phyloP scores from a whole-genome alignment of 495 filamentous ascomycete genomes.

The Ascodesmis nigricans region DNA sequence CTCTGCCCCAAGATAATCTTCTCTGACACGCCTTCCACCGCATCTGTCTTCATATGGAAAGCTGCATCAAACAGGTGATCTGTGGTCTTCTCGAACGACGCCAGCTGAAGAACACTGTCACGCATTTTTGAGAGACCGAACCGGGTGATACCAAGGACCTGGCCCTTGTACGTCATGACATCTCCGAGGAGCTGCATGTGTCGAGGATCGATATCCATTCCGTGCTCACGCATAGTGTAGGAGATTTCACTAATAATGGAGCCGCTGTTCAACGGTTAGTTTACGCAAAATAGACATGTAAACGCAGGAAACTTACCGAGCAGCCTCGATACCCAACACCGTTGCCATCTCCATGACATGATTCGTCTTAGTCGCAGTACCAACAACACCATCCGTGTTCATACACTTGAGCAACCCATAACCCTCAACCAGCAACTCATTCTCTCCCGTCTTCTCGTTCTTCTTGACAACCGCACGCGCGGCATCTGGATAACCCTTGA shows the following conservation, averaged over 20 bases:
- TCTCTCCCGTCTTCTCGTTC: constrained; percentile 34
- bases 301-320: constrained; percentile 22
- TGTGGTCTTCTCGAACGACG: constrained; percentile 94
- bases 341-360: constrained; percentile 73
- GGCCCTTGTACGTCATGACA: constrained; percentile 97
- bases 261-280: constrained; percentile 5
- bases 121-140: constrained; percentile 96
- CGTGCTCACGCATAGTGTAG: constrained; percentile 20
- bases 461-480: constrained; percentile 70
- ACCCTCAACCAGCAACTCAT: constrained; percentile 68
- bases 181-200: constrained; percentile 98
- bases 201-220: constrained; percentile 88
- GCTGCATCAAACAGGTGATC: constrained; percentile 96
- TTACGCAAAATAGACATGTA: not conserved
- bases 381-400: constrained; percentile 71
- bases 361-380: constrained; percentile 50
- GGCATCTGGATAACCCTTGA: constrained; percentile 71
- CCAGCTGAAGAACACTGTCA: constrained; percentile 80
- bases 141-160: constrained; percentile 90
- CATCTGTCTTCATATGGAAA: constrained; percentile 65
- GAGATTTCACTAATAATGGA: constrained; percentile 22
- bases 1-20: constrained; percentile 97
- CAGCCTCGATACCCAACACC: constrained; percentile 96
- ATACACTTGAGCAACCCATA: constrained; percentile 79
- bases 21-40: constrained; percentile 80